Evolutionary conservation across 2,329 filamentous ascomycete genomes (phyloP).

Genomic region (Nannizzia gypsea): DNA sequence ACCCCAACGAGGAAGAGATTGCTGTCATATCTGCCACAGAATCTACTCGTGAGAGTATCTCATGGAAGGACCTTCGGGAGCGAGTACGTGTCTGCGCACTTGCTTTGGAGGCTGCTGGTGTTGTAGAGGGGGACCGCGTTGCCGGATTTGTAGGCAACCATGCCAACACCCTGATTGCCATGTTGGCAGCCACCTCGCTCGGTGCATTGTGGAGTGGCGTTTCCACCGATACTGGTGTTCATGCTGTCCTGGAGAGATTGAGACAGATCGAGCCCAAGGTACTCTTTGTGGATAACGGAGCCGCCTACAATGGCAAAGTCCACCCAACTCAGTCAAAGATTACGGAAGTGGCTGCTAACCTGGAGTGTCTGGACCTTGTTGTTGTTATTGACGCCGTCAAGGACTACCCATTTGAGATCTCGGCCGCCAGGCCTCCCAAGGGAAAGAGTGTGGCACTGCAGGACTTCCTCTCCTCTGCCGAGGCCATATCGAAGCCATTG

Average conservation of each 20-base stretch:
- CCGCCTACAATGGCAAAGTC: slow-evolving; percentile 80
- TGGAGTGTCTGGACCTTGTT: slow-evolving; percentile 57
- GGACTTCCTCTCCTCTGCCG: slow-evolving; percentile 36
- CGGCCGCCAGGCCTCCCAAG: slow-evolving; percentile 23
- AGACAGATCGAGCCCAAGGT: slow-evolving; percentile 72
- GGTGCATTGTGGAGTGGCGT: slow-evolving; percentile 90
- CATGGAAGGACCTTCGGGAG: slow-evolving; percentile 72
- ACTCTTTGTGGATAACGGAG: slow-evolving; percentile 77
- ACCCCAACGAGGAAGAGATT: slow-evolving; percentile 45
- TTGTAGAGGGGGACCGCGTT: slow-evolving; percentile 51
- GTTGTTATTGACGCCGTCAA: slow-evolving; percentile 61
- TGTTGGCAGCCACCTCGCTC: slow-evolving; percentile 69
- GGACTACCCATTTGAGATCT: slow-evolving; percentile 26
- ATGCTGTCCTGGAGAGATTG: slow-evolving; percentile 77
- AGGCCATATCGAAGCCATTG: slow-evolving; percentile 31
- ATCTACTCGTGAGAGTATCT: slow-evolving; percentile 50
- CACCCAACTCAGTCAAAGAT: slow-evolving; percentile 74
- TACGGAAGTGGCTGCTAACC: slow-evolving; percentile 56
- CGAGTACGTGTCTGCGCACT: slow-evolving; percentile 62
- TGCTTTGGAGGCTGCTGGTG: slow-evolving; percentile 54
- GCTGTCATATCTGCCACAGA: slow-evolving; percentile 79
- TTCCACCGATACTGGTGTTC: slow-evolving; percentile 82
- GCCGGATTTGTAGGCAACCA: slow-evolving; percentile 81
- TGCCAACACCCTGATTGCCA: slow-evolving; percentile 71
- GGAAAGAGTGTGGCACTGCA: slow-evolving; percentile 33